Evolutionary conservation across 805 yeast genomes (phyloP), one percentile per base, ranked within the genome.

Genomic region (Pichia manshurica): DNA sequence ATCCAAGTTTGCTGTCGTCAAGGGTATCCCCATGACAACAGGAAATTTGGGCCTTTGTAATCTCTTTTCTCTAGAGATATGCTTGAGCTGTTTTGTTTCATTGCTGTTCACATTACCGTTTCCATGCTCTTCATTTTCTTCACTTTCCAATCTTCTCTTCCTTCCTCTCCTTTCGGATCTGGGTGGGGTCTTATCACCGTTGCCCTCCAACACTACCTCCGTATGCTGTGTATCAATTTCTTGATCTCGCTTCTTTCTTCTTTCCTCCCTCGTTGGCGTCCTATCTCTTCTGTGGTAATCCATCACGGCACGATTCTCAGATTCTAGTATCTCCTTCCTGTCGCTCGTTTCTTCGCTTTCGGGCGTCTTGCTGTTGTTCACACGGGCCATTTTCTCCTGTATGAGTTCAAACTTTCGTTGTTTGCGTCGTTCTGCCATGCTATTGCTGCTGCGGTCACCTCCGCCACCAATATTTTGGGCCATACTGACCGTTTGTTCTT

Each of bases 1-100:
- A 45, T 77, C 74, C 5, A 82, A 65, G 13, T 71, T 65, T 20
- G 65, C 74, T 47, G 73, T 74, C 0, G 79, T 69, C 20, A 81
- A 59, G 50, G 64, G 63, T 10, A 67, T 59, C 3, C 71, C 70
- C 42, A 59, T 59, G 19, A 67, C 55, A 6, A 61, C 51, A 3
- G 71, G 68, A 51, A 23, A 12, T 25, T 31, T 39, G 7, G 29
- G 29, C 10, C 29, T 10, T 25, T 25, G 7, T 7, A 10, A 8
- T 25, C 7, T 25, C 29, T 7, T 25, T 10, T 25, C 29, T 25
- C 29, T 25, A 31, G 7, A 15, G 10, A 8, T 19, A 10, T 31
- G n/a, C 3, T 20, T 17, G 6, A 41, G 20, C 40, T 25, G 29
- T 10, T 25, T 25, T 25, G 29, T 25, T 10, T 25, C 10, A 8